Base-by-base conservation (phyloP, 225 moss, liverwort and hornwort genomes). In the Climacium dendroides region DNA sequence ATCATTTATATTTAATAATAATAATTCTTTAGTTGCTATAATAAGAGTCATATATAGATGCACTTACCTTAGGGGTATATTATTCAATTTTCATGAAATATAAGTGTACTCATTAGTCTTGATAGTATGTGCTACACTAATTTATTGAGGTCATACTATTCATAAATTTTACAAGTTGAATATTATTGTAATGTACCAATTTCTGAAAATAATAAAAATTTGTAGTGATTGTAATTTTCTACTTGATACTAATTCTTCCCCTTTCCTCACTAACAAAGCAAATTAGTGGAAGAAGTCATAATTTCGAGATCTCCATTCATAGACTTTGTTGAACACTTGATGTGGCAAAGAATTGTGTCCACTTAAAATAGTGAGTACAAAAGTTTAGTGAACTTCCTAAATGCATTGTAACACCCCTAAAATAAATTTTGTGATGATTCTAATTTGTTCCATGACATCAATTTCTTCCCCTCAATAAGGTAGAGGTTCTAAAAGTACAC, bases 21-120 rank as follows among this genome's bases (percentile, higher is more conserved):
- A 1, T 71, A 28, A 23, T 43, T 70, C 5, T 28, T 15, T 1
- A 9, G 2, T 71, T 43, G 2, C 0, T 43, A 28, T 67, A 17
- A n/a, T 57, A 64, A 70, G 5, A 43, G 2, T 71, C 9, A 43
- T 9, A 43, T 28, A 28, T 43, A 1, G 26, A 1, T 41, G 13
- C 2, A 25, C 0, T 25, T 15, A 70, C 5, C 2, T 25, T 8
- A 14, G 3, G 9, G 0, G 15, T 16, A 71, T 43, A 16, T 71
- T 5, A 8, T 43, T 43, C 8, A 70, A 43, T 9, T 71, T 43
- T 28, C 0, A 16, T 16, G 3, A 71, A 26, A 9, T 15, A 25
- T 0, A 0, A 0, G 1, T 9, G 16, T 9, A 26, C 2, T 43
- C 3, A 9, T 16, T 71, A 5, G 26, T 71, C 2, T 3, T 26